Percentiles rank a stretch among this genome's conserved stretches.
Evolutionary conservation across 192 early-diverging fungal genomes (phyloP).

Genomic region (Backusella mclennaniae): DNA sequence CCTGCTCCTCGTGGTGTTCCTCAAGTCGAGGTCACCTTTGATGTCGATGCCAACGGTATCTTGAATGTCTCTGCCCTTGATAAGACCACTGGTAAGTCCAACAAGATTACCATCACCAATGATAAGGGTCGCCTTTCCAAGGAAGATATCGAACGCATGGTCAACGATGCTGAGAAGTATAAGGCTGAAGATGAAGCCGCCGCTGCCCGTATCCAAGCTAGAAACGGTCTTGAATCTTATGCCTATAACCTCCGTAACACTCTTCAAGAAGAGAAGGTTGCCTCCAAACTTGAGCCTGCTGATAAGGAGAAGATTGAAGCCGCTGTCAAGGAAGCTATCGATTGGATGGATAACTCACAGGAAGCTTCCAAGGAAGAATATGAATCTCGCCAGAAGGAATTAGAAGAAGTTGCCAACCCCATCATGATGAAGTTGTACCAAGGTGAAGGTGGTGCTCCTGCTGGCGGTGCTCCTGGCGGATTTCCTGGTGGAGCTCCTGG

Average conservation of each 20-base stretch:
- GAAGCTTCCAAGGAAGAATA: conserved; percentile 97
- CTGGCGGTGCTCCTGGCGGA: conserved; percentile 17
- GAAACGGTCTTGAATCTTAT: conserved; percentile 96
- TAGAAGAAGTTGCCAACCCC: conserved; percentile 91
- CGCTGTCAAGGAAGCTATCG: conserved; percentile 84
- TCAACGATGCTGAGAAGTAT: conserved; percentile 89
- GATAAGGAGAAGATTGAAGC: conserved; percentile 86
- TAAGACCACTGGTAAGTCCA: conserved; percentile 92
- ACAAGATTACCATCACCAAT: conserved; percentile 99
- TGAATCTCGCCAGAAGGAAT: conserved; percentile 87
- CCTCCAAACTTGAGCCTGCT: conserved; percentile 69
- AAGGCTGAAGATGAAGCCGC: conserved; percentile 84
- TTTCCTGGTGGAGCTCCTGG: conserved; percentile 55
- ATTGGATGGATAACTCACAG: conserved; percentile 88
- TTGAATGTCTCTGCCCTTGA: conserved; percentile 93
- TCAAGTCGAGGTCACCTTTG: conserved; percentile 96
- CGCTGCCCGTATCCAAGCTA: conserved; percentile 85
- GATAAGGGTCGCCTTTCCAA: conserved; percentile 98
- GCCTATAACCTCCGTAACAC: conserved; percentile 98
- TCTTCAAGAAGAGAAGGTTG: conserved; percentile 66
- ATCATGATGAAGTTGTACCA: conserved; percentile 95
- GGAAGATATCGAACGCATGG: conserved; percentile 99
- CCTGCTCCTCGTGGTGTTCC: conserved; percentile 97
- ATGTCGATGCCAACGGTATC: conserved; percentile 98
- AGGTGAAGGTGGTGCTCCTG: conserved; percentile 59